These are phyloP conservation scores for Dentipellis sp. DNA, from an alignment of 768 basidiomycete species.

Conservation along the genomic window DNA sequence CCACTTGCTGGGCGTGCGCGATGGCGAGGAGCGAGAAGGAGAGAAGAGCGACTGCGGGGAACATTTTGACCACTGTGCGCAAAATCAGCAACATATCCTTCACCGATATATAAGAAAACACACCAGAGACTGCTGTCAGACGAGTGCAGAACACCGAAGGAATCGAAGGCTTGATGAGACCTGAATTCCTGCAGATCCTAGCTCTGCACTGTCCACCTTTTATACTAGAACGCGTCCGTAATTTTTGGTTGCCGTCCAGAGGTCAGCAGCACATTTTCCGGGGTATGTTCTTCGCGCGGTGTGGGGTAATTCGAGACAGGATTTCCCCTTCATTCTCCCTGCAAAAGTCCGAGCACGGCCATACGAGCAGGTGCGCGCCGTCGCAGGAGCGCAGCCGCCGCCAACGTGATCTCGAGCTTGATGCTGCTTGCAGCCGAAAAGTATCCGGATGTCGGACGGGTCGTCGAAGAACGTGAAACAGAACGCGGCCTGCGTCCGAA, in stretches of 20 bases:
- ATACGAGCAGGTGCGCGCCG: background rate
- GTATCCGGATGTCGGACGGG: background rate
- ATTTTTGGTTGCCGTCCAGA: background rate
- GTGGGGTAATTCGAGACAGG: background rate
- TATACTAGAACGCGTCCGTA: background rate
- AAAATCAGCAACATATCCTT: background rate
- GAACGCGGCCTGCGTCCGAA: background rate
- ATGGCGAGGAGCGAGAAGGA: conserved; percentile 14
- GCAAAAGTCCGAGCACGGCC: background rate
- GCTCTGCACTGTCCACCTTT: background rate
- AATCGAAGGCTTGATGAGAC: background rate
- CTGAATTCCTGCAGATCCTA: background rate
- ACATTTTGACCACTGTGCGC: background rate
- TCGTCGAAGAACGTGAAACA: background rate
- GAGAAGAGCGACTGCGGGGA: conserved; percentile 4
- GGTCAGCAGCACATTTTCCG: background rate
- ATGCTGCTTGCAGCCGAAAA: background rate
- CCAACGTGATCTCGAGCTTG: background rate
- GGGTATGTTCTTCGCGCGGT: background rate
- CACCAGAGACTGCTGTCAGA: background rate
- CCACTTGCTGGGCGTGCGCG: conserved; percentile 17
- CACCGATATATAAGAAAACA: background rate
- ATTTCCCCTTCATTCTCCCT: background rate
- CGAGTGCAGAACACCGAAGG: background rate
- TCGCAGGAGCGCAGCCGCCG: background rate